Conservation (phyloP, 208 protist genomes). For the Borovskyia barvae region DNA sequence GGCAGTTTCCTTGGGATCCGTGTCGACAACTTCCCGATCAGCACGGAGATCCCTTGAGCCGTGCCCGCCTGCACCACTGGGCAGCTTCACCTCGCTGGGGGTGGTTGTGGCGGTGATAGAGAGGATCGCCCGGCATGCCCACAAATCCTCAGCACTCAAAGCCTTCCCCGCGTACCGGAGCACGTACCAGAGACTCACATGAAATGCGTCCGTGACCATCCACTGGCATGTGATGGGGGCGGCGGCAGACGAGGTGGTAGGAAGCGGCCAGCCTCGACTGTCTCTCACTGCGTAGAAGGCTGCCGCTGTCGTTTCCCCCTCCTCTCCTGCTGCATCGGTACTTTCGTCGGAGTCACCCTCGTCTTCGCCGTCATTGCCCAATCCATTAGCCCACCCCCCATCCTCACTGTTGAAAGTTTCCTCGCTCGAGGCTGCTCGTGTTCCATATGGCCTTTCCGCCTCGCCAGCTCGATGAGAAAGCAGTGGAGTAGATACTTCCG, state of each 20-base stretch:
- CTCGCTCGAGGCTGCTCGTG: too few species aligned
- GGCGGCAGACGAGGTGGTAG: background rate
- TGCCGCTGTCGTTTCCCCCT: background rate
- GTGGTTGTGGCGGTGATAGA: slow-evolving; percentile 9
- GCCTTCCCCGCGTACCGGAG: slow-evolving; percentile 35
- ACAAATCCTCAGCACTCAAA: slow-evolving; percentile 30
- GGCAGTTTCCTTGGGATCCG: too few species aligned
- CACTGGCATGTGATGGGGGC: slow-evolving; percentile 19
- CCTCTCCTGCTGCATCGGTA: slow-evolving; percentile 4
- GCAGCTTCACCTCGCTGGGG: too few species aligned
- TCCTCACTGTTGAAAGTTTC: too few species aligned
- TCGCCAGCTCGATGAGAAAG: too few species aligned
- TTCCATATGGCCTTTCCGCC: too few species aligned
- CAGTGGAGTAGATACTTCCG: too few species aligned
- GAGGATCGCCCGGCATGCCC: slow-evolving; percentile 24
- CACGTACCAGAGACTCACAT: slow-evolving; percentile 51
- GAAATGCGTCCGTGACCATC: slow-evolving; percentile 49
- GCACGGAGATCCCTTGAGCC: too few species aligned
- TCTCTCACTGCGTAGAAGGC: background rate
- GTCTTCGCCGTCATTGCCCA: slow-evolving; percentile 6
- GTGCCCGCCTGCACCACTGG: too few species aligned
- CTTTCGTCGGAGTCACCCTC: slow-evolving; percentile 21
- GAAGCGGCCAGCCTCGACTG: too few species aligned
- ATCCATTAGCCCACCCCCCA: too few species aligned
- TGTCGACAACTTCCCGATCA: too few species aligned